Evolutionary conservation across 108 stramenopile genomes (phyloP).

Genomic region (Pseudonitzschia multiseries): DNA sequence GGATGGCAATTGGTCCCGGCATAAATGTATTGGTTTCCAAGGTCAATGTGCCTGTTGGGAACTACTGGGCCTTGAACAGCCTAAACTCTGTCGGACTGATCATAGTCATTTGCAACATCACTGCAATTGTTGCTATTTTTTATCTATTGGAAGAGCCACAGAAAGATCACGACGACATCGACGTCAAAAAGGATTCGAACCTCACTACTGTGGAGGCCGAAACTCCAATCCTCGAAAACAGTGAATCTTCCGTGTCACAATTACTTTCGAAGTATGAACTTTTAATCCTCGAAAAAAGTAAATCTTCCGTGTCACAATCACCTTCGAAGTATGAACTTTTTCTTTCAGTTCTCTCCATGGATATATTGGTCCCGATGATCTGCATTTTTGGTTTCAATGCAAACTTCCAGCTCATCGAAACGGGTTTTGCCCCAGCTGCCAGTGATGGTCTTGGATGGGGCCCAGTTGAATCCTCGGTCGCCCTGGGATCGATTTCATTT

Average conservation of each 20-base stretch:
- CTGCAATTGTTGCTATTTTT: constrained; percentile 33
- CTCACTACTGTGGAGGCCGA: background rate
- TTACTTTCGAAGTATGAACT: background rate
- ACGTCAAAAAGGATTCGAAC: constrained; percentile 6
- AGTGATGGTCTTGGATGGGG: constrained; percentile 61
- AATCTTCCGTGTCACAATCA: background rate
- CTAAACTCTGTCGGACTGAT: constrained; percentile 71
- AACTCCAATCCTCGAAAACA: background rate
- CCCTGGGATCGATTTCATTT: constrained; percentile 56
- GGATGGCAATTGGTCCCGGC: constrained; percentile 68
- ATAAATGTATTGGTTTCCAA: constrained; percentile 50
- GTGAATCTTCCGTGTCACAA: background rate
- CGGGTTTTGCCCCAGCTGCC: constrained; percentile 65
- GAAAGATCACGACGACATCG: background rate
- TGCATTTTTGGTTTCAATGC: constrained; percentile 65
- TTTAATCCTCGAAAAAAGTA: background rate
- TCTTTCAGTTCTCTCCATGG: constrained; percentile 28
- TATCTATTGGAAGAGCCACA: constrained; percentile 61
- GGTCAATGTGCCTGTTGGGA: constrained; percentile 33
- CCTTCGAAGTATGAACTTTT: background rate
- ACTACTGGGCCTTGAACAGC: constrained; percentile 23
- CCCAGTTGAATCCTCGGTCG: constrained; percentile 52
- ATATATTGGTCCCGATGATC: constrained; percentile 56
- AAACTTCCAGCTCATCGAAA: constrained; percentile 75
- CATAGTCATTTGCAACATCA: constrained; percentile 49